These are phyloP conservation scores for Solanum microdontum DNA, from an alignment of 257 asterid species.

Conservation along the genomic window DNA sequence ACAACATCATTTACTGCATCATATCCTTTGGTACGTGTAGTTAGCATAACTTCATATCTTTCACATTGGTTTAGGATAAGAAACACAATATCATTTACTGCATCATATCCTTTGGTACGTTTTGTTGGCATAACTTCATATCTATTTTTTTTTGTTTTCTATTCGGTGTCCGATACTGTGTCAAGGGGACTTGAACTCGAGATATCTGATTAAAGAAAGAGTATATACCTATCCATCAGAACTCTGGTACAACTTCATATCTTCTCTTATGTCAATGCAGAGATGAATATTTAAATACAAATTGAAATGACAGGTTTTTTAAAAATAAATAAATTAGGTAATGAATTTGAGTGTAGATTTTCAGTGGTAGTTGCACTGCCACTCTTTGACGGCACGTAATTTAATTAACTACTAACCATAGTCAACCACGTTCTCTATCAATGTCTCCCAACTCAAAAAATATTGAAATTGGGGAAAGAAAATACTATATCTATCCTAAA, in stretches of 20 bases:
- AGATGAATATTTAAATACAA: neutral
- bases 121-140: too few species aligned
- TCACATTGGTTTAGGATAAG: too few species aligned
- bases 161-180: rapidly evolving
- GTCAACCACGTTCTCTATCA: neutral
- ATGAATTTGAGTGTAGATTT: neutral
- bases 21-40: too few species aligned
- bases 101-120: too few species aligned
- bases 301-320: neutral
- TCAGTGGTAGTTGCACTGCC: conserved; percentile 10
- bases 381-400: conserved; percentile 20
- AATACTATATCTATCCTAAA: too few species aligned
- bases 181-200: rapidly evolving
- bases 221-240: too few species aligned
- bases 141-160: too few species aligned
- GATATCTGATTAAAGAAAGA: rapidly evolving
- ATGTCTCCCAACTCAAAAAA: neutral
- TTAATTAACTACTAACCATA: neutral
- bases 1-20: too few species aligned
- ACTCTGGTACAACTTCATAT: neutral
- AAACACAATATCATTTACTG: too few species aligned
- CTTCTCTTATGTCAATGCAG: neutral
- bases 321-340: neutral
- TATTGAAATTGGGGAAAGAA: neutral
- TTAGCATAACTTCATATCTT: too few species aligned